Conservation (phyloP, 2,329 filamentous ascomycete species). For the Microcyclospora tardicrescens region DNA sequence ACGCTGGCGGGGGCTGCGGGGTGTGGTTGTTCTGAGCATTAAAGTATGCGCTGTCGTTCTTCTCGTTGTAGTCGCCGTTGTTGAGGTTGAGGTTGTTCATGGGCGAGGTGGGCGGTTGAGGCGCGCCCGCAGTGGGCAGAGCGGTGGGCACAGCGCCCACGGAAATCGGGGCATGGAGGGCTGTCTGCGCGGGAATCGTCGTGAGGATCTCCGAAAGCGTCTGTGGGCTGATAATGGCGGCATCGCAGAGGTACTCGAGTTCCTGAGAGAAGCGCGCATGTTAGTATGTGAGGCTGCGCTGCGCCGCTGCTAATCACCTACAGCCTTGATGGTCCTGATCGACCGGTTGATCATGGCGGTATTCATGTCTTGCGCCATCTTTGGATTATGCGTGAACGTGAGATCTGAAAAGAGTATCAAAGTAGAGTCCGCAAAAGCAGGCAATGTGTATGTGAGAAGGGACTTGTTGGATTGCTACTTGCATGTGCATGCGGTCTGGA, state of each 20-base stretch:
- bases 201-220: constrained; percentile 63
- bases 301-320: constrained; percentile 30
- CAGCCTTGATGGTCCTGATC: constrained; percentile 75
- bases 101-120: constrained; percentile 14
- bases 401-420: too few species aligned
- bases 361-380: constrained; percentile 32
- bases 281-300: constrained; percentile 8
- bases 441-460: too few species aligned
- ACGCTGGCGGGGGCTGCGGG: constrained; percentile 42
- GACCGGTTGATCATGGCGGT: constrained; percentile 65
- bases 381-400: background rate
- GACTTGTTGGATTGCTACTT: too few species aligned
- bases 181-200: constrained; percentile 60
- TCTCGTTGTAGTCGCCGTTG: constrained; percentile 20
- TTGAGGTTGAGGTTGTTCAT: constrained; percentile 24
- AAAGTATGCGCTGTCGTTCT: constrained; percentile 25
- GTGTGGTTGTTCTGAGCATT: constrained; percentile 25
- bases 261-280: constrained; percentile 44
- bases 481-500: too few species aligned
- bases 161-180: constrained; percentile 34
- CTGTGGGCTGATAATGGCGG: constrained; percentile 61
- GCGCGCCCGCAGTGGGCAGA: constrained; percentile 7
- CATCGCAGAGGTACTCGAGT: constrained; percentile 77
- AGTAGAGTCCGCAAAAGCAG: too few species aligned
- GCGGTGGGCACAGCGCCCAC: constrained; percentile 24